Evolutionary conservation across 75 land plant genomes (phyloP).

Genomic region (Azolla pinnata): DNA sequence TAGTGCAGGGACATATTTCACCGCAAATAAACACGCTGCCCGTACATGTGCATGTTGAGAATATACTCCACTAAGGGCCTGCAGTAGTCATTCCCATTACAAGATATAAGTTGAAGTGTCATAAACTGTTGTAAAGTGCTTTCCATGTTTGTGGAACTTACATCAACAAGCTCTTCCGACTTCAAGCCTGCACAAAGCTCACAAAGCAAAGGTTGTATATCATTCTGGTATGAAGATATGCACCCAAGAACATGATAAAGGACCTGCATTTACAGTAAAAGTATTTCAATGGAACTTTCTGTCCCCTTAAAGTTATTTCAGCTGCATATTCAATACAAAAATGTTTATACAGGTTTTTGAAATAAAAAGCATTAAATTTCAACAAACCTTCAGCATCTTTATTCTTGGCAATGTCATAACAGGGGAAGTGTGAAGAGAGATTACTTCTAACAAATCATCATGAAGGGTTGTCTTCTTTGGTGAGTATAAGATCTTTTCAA

Average conservation of each 20-base stretch:
- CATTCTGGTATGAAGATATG: constrained; percentile 63
- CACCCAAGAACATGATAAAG: constrained; percentile 86
- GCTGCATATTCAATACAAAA: too few relatives aligned
- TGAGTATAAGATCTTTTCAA: constrained; percentile 67
- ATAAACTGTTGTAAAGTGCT: not conserved
- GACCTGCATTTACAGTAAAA: constrained; percentile 53
- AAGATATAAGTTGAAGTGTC: too few relatives aligned
- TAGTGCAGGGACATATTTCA: constrained; percentile 72
- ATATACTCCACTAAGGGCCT: constrained; percentile 87
- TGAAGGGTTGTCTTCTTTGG: constrained; percentile 88
- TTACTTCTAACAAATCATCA: constrained; percentile 66
- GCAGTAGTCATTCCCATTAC: constrained; percentile 1
- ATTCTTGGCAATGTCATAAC: constrained; percentile 74
- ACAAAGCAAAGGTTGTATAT: constrained; percentile 64
- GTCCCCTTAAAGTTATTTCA: too few relatives aligned
- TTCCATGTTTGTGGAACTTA: constrained; percentile 19
- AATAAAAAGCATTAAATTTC: too few relatives aligned
- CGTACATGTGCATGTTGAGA: constrained; percentile 82
- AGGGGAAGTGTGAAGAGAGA: constrained; percentile 82
- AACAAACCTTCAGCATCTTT: constrained; percentile 85
- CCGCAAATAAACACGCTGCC: constrained; percentile 79
- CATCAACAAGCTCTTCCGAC: constrained; percentile 60
- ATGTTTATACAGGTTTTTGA: too few relatives aligned
- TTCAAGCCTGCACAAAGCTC: constrained; percentile 82
- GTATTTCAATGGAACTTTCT: too few relatives aligned